These are phyloP conservation scores for Catunica adiposa DNA, from an alignment of 2,329 filamentous ascomycete species.

Conservation along the genomic window DNA sequence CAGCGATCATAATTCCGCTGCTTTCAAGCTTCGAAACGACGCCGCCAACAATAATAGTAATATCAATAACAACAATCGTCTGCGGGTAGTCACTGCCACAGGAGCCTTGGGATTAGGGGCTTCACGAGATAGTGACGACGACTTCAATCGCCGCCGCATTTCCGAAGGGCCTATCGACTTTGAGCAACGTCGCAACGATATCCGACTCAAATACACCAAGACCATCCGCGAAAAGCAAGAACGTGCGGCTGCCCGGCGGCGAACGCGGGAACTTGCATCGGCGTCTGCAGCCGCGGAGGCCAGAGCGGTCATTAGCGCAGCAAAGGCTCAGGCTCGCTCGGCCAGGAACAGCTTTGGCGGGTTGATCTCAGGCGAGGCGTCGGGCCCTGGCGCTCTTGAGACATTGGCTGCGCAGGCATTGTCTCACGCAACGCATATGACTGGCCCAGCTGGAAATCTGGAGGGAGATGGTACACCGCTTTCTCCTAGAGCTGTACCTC, in stretches of 20 bases:
- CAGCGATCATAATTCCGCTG: slow-evolving; percentile 45
- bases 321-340: slow-evolving; percentile 19
- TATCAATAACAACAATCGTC: slow-evolving; percentile 23
- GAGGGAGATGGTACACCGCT: not conserved
- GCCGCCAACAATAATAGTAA: slow-evolving; percentile 23
- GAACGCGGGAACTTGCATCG: slow-evolving; percentile 32
- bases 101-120: not conserved
- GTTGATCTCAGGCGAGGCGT: slow-evolving; percentile 19
- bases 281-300: slow-evolving; percentile 11
- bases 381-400: slow-evolving; percentile 15
- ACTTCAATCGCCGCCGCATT: slow-evolving; percentile 30
- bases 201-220: slow-evolving; percentile 71
- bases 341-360: not conserved
- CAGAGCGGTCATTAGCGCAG: slow-evolving; percentile 20
- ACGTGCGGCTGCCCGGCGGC: slow-evolving; percentile 34
- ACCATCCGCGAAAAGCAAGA: slow-evolving; percentile 49
- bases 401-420: not conserved
- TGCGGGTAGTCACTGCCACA: slow-evolving; percentile 7
- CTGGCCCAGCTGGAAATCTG: no score
- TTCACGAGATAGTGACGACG: not conserved
- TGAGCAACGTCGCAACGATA: slow-evolving; percentile 62
- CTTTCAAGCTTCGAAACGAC: slow-evolving; percentile 48
- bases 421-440: not conserved
- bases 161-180: slow-evolving; percentile 67
- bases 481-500: not conserved